Conservation (phyloP, 805 yeast genomes). For the Zygosaccharomyces gambellarensis region DNA sequence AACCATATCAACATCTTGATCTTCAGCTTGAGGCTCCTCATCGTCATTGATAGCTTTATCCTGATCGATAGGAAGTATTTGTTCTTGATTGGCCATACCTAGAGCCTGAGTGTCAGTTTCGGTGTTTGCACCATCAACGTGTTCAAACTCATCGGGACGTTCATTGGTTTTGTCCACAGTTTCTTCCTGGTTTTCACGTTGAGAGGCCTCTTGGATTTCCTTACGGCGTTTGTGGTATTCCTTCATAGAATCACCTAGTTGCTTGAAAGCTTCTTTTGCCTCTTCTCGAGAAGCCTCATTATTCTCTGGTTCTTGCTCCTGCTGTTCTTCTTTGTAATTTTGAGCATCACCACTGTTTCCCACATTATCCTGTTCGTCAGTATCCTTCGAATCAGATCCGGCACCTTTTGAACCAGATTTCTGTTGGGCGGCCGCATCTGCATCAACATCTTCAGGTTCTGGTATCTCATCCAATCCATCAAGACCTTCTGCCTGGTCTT, state of each 20-base stretch:
- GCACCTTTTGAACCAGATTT: conserved; percentile 56
- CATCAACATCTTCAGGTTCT: conserved; percentile 46
- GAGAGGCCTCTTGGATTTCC: conserved; percentile 70
- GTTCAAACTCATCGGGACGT: conserved; percentile 82
- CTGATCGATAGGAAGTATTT: conserved; percentile 68
- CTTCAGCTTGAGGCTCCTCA: conserved; percentile 33
- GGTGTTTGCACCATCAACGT: conserved; percentile 73
- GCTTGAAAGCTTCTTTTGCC: conserved; percentile 74
- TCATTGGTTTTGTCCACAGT: conserved; percentile 49
- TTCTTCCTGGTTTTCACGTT: conserved; percentile 44
- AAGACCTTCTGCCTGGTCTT: conserved; percentile 48
- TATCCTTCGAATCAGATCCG: conserved; percentile 52
- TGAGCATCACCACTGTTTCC: conserved; percentile 61
- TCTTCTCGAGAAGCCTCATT: conserved; percentile 56
- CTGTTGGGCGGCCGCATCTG: conserved; percentile 56
- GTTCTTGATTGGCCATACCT: conserved; percentile 83
- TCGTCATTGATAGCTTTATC: conserved; percentile 80
- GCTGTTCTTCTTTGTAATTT: conserved; percentile 42
- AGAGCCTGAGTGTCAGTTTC: conserved; percentile 84
- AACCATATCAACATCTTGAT: conserved; percentile 33
- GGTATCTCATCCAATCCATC: conserved; percentile 46
- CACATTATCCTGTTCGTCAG: conserved; percentile 57
- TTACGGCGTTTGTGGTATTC: conserved; percentile 88
- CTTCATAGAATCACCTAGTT: conserved; percentile 85
- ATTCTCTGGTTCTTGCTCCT: conserved; percentile 38